A percentile compares a stretch with the other conserved stretches of the same genome.
These are phyloP conservation scores for Dothistroma pini DNA, from an alignment of 2,329 filamentous ascomycete genomes.

Conservation along the genomic window DNA sequence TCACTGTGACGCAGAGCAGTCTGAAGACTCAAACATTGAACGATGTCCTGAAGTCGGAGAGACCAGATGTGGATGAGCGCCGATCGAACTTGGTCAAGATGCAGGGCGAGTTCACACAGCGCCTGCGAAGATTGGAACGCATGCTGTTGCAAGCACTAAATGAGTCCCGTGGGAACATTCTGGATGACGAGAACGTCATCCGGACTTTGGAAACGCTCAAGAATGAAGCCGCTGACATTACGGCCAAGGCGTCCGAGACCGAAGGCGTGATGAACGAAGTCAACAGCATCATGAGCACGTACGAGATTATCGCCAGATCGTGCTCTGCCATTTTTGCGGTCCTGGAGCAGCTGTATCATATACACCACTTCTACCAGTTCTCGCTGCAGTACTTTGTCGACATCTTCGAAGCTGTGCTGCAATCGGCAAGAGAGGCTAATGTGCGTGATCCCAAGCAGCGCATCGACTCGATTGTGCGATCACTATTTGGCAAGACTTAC, in stretches of 20 bases:
- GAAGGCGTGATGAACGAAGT: conserved; percentile 98
- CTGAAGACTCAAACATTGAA: conserved; percentile 97
- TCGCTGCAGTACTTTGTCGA: conserved; percentile 97
- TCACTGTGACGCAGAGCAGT: conserved; percentile 98
- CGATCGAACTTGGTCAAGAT: conserved; percentile 97
- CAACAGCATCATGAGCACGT: conserved; percentile 90
- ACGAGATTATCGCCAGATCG: conserved; percentile 86
- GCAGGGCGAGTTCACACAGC: conserved; percentile 99
- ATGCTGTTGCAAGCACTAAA: conserved; percentile 91
- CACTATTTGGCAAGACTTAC: conserved; percentile 88
- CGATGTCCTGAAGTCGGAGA: conserved; percentile 94
- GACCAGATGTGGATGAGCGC: conserved; percentile 94
- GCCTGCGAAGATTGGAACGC: conserved; percentile 92
- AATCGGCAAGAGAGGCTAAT: conserved; percentile 74
- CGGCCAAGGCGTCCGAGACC: conserved; percentile 91
- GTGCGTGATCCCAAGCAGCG: conserved; percentile 55
- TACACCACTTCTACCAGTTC: conserved; percentile 99
- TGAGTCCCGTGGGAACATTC: conserved; percentile 93
- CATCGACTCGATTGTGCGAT: conserved; percentile 83
- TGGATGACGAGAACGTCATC: conserved; percentile 97
- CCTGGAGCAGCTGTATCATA: conserved; percentile 92
- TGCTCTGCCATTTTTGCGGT: conserved; percentile 98
- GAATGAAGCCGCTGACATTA: conserved; percentile 95
- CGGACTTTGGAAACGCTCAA: conserved; percentile 97
- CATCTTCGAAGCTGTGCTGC: conserved; percentile 91